Percentiles rank a stretch among this genome's conserved stretches.
These are phyloP conservation scores for Geotrichum klebahnii DNA, from an alignment of 1,139 yeast species.

Conservation along the genomic window DNA sequence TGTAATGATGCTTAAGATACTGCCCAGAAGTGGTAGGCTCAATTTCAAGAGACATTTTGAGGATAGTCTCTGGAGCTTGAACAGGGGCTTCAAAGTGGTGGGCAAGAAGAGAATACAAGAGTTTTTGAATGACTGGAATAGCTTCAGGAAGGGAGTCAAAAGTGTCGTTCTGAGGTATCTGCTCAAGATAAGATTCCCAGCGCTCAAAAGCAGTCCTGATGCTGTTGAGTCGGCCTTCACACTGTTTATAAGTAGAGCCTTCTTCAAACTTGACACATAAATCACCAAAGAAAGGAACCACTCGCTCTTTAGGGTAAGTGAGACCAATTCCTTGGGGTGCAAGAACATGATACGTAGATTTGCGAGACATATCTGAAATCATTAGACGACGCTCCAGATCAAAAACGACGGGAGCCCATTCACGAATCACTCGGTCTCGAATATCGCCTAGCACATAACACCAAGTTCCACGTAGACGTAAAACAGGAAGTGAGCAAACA, in stretches of 20 bases:
- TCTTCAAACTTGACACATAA: slow-evolving; percentile 46
- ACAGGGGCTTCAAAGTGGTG: slow-evolving; percentile 32
- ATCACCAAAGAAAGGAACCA: slow-evolving; percentile 90
- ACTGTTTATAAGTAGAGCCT: slow-evolving; percentile 49
- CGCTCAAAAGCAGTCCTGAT: slow-evolving; percentile 71
- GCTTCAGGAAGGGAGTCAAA: slow-evolving; percentile 34
- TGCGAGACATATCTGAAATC: slow-evolving; percentile 47
- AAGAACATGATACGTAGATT: slow-evolving; percentile 63
- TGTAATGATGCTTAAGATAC: slow-evolving; percentile 42
- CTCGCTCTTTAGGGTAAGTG: slow-evolving; percentile 68
- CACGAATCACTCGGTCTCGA: slow-evolving; percentile 62
- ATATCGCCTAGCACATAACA: slow-evolving; percentile 59
- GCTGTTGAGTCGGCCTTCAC: slow-evolving; percentile 63
- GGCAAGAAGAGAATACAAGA: slow-evolving; percentile 39
- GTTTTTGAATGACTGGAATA: slow-evolving; percentile 35
- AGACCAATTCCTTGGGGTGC: slow-evolving; percentile 89
- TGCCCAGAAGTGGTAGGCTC: slow-evolving; percentile 48
- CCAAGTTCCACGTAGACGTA: slow-evolving; percentile 77
- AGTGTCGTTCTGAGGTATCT: slow-evolving; percentile 43
- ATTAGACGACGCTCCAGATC: slow-evolving; percentile 77
- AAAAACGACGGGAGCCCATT: slow-evolving; percentile 92
- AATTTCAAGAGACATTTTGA: slow-evolving; percentile 44
- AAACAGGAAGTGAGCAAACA: slow-evolving; percentile 75
- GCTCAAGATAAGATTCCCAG: slow-evolving; percentile 66
- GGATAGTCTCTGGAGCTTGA: slow-evolving; percentile 29